These are phyloP conservation scores for Suhomyces emberorum DNA, from an alignment of 805 yeast genomes.

Conservation along the genomic window DNA sequence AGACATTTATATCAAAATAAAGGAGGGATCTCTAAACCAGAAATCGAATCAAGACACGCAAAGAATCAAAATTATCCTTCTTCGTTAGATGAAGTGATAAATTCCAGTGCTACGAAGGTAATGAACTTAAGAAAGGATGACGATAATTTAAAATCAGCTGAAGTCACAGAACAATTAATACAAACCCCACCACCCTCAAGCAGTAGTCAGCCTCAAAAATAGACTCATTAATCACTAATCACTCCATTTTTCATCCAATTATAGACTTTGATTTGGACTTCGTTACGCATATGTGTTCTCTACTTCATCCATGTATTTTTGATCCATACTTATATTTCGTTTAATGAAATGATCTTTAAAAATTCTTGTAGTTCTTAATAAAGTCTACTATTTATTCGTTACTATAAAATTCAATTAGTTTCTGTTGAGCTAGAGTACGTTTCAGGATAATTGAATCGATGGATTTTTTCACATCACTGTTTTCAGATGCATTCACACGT, in stretches of 20 bases:
- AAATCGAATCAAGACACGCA: slow-evolving; percentile 2
- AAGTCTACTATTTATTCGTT: no score
- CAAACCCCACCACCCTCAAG: slow-evolving; percentile 12
- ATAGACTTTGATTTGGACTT: neutral
- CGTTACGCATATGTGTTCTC: neutral
- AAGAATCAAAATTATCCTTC: slow-evolving; percentile 1
- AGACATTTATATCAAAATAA: slow-evolving; percentile 4
- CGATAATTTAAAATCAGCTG: neutral
- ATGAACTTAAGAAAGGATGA: slow-evolving; percentile 4
- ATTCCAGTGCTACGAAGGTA: slow-evolving; percentile 9
- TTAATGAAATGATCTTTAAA: neutral
- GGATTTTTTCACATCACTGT: slow-evolving; percentile 8
- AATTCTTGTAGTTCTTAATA: no score
- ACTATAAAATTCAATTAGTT: slow-evolving; percentile 46
- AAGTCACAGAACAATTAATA: slow-evolving; percentile 6
- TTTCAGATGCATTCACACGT: slow-evolving; percentile 14
- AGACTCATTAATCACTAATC: slow-evolving; percentile 27
- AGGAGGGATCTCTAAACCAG: slow-evolving; percentile 1
- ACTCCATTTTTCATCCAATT: slow-evolving; percentile 35
- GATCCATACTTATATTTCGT: neutral
- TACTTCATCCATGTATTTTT: slow-evolving; percentile 3
- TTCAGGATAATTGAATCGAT: slow-evolving; percentile 32
- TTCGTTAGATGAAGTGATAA: slow-evolving; percentile 9
- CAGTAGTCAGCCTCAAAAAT: slow-evolving; percentile 1
- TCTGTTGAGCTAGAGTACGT: slow-evolving; percentile 42